Conservation (phyloP, 768 basidiomycete species). For the Boletus insuetus region DNA sequence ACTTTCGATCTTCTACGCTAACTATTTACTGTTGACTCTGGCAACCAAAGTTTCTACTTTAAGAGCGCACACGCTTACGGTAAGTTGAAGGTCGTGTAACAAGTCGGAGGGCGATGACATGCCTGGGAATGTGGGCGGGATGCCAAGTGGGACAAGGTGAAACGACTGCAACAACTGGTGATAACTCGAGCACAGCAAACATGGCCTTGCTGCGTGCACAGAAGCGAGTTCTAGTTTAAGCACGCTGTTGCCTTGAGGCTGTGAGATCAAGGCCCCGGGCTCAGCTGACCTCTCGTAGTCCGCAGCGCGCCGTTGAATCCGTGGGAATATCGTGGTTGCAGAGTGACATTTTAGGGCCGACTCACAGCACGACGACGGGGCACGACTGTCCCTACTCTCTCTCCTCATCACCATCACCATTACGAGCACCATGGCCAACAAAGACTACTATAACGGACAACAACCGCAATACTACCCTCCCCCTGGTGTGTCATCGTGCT, state of each 20-base stretch:
- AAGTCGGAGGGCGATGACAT: slow-evolving; percentile 9
- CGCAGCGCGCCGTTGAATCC: background rate
- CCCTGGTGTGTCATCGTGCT: slow-evolving; percentile 37
- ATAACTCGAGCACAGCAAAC: slow-evolving; percentile 6
- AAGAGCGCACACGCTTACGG: slow-evolving; percentile 21
- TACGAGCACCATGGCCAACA: slow-evolving; percentile 55
- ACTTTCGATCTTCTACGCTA: slow-evolving; percentile 29
- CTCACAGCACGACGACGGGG: slow-evolving; percentile 5
- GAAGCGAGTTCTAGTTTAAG: background rate
- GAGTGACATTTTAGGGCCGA: slow-evolving; percentile 26
- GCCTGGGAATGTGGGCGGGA: slow-evolving; percentile 17
- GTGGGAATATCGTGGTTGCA: slow-evolving; percentile 19
- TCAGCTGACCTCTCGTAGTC: too few species aligned
- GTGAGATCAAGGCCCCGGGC: background rate
- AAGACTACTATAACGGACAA: slow-evolving; percentile 65
- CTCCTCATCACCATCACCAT: slow-evolving; percentile 13
- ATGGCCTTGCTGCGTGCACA: background rate
- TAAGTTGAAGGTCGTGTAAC: background rate
- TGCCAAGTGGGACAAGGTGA: slow-evolving; percentile 2
- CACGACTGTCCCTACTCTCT: slow-evolving; percentile 13
- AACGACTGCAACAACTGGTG: background rate
- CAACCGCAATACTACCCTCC: slow-evolving; percentile 58
- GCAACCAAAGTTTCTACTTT: background rate
- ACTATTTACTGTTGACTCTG: slow-evolving; percentile 24
- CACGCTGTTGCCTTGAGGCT: slow-evolving; percentile 24